Percentiles rank a stretch among this genome's conserved stretches.
These are phyloP conservation scores for Pseudogymnoascus sp. DNA, from an alignment of 2,329 filamentous ascomycete species.

Conservation along the genomic window DNA sequence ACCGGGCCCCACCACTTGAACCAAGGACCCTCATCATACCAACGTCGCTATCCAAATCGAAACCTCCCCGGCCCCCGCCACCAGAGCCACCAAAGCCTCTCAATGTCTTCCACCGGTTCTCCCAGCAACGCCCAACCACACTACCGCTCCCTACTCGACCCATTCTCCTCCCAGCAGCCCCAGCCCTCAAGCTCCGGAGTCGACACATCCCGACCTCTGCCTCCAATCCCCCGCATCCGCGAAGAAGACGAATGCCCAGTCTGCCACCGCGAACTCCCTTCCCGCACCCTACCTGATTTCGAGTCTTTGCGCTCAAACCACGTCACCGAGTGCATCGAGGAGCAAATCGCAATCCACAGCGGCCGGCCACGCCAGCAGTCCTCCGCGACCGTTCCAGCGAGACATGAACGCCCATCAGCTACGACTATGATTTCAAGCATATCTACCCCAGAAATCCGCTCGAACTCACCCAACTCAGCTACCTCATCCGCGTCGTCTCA, in stretches of 20 bases:
- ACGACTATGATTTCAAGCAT: constrained; percentile 17
- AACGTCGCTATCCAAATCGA: constrained; percentile 3
- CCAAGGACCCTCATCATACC: neutral
- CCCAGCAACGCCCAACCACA: constrained; percentile 12
- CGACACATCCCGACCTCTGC: constrained; percentile 13
- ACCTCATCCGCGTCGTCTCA: constrained; percentile 14
- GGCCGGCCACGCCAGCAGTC: constrained; percentile 10
- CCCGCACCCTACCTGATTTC: constrained; percentile 44
- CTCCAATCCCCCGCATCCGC: constrained; percentile 37
- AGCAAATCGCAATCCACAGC: constrained; percentile 13
- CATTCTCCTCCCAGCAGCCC: neutral
- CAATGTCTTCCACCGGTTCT: neutral
- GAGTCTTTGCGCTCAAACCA: constrained; percentile 51
- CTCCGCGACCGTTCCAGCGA: constrained; percentile 10
- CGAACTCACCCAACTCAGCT: constrained; percentile 12
- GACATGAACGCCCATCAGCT: constrained; percentile 14
- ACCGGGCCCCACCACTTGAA: neutral
- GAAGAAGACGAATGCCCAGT: constrained; percentile 78
- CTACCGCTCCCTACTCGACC: constrained; percentile 16
- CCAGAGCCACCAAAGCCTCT: neutral
- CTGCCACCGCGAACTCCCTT: constrained; percentile 65
- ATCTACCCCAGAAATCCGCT: neutral
- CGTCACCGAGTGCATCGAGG: constrained; percentile 48
- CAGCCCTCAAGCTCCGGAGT: neutral
- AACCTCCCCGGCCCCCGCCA: neutral